These are phyloP conservation scores for Ophiostoma pallidulum DNA, from an alignment of 2,329 filamentous ascomycete species.

Conservation along the genomic window DNA sequence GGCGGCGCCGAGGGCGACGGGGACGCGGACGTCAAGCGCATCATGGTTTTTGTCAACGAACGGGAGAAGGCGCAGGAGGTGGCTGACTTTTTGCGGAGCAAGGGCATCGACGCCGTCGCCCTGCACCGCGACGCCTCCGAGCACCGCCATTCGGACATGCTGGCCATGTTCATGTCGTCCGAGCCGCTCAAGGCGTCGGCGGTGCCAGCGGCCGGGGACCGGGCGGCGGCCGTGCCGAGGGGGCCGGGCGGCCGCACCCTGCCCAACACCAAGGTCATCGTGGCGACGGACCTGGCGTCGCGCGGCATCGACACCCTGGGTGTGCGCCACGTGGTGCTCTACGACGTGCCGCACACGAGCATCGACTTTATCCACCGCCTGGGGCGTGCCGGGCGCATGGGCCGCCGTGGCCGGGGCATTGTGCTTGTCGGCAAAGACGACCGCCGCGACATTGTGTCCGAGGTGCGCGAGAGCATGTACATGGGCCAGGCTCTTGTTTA, in stretches of 20 bases:
- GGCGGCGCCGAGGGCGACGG: conserved; percentile 37
- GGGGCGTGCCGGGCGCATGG: conserved; percentile 87
- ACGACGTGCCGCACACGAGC: conserved; percentile 94
- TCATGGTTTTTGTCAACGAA: conserved; percentile 33
- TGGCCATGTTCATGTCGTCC: conserved; percentile 60
- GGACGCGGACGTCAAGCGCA: conserved; percentile 62
- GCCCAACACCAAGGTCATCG: conserved; percentile 77
- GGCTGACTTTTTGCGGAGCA: conserved; percentile 65
- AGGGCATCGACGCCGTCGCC: conserved; percentile 81
- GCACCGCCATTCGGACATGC: conserved; percentile 64
- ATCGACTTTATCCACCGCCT: conserved; percentile 98
- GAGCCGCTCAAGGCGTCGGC: conserved; percentile 27
- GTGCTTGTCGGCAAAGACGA: conserved; percentile 87
- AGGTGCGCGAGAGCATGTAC: conserved; percentile 85
- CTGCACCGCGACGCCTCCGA: conserved; percentile 78
- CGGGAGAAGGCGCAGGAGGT: conserved; percentile 55
- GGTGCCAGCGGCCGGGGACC: conserved; percentile 4
- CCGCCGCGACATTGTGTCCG: conserved; percentile 78
- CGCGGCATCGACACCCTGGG: conserved; percentile 89
- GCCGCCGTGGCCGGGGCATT: conserved; percentile 76
- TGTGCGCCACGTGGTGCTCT: conserved; percentile 84
- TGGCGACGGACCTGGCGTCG: conserved; percentile 87
- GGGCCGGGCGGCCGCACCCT: conserved; percentile 40
- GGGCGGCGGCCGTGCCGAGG: conserved; percentile 6
- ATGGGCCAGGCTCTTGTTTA: conserved; percentile 70